Evolutionary conservation across 202 grass and related monocot genomes (phyloP).

Genomic region (Digitaria exilis): DNA sequence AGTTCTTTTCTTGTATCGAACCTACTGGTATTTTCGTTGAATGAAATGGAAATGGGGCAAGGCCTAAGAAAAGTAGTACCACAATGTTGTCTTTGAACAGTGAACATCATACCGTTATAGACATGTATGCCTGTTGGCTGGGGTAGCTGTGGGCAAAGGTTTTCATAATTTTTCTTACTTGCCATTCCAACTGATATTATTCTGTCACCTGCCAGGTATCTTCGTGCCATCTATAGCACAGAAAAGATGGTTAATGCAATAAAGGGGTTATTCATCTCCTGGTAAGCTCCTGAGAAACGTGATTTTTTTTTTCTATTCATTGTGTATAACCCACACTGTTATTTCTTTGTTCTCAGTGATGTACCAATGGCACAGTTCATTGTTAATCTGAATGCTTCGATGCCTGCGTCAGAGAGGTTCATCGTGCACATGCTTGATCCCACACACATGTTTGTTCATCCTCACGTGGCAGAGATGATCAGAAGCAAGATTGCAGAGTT

Average conservation of each 20-base stretch:
- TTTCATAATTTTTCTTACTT: neutral
- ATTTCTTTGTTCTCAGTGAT: conserved; percentile 41
- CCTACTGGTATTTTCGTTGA: no score
- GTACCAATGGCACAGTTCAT: conserved; percentile 91
- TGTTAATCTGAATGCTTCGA: conserved; percentile 66
- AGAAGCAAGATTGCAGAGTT: conserved; percentile 71
- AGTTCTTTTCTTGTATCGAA: no score
- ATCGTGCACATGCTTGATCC: conserved; percentile 78
- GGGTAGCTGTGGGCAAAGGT: neutral
- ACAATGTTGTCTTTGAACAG: no score
- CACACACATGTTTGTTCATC: conserved; percentile 91
- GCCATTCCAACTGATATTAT: neutral
- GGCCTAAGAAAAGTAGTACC: no score
- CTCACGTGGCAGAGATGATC: conserved; percentile 69
- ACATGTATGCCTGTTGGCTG: neutral
- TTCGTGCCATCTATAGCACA: no score
- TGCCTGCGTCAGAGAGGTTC: conserved; percentile 72
- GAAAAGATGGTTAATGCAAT: no score
- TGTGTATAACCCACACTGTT: neutral
- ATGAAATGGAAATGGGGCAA: no score
- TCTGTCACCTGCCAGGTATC: neutral
- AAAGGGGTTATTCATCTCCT: conserved; percentile 83
- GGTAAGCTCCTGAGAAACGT: conserved; percentile 20
- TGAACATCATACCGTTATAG: neutral
- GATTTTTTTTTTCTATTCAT: neutral